Evolutionary conservation across 2,329 filamentous ascomycete species (phyloP), one percentile per base, ranked within the genome.

Genomic region (Colletotrichum sp.): DNA sequence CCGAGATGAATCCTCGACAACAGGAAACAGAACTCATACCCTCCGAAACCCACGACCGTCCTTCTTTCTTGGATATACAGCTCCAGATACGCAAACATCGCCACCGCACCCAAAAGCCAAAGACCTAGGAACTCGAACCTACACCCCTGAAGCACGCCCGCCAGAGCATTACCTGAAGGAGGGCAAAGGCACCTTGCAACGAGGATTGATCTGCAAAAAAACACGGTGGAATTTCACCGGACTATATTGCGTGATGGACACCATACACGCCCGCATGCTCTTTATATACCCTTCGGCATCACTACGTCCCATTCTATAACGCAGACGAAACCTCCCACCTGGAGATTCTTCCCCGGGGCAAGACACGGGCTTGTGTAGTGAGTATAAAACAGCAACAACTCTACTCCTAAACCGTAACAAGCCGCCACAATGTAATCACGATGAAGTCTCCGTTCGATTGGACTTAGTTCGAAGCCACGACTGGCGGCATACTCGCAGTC

Each of bases 351-450:
- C 39, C 18, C 18, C 5, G 16, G 5, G 1, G 5, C 16, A n/a
- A 44, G 5, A 44, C 39, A n/a, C 18, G 2, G 18, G 39, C 8
- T 9, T 12, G 1, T 44, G 6, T 5, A 3, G 39, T 5, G 39
- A 5, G 39, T 10, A n/a, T n/a, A n/a, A 4, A 12, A 44, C 5
- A 12, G 9, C 9, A 49, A 0, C 0, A 2, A n/a, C 5, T n/a
- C 9, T n/a, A 12, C 39, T 2, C 18, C 18, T 44, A 0, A 3
- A n/a, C 2, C 18, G 0, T 49, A 0, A 0, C 9, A n/a, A n/a
- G 18, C 9, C 18, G 9, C 39, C 39, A 12, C 39, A 6, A 44
- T 44, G 39, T 44, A n/a, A 5, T n/a, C 2, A 39, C 39, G 39
- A 44, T 1, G 39, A 44, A 44, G 8, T 10, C 3, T 44, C 9